Conservation (phyloP, 2,329 filamentous ascomycete species). For the Bipolaris bicolor region DNA sequence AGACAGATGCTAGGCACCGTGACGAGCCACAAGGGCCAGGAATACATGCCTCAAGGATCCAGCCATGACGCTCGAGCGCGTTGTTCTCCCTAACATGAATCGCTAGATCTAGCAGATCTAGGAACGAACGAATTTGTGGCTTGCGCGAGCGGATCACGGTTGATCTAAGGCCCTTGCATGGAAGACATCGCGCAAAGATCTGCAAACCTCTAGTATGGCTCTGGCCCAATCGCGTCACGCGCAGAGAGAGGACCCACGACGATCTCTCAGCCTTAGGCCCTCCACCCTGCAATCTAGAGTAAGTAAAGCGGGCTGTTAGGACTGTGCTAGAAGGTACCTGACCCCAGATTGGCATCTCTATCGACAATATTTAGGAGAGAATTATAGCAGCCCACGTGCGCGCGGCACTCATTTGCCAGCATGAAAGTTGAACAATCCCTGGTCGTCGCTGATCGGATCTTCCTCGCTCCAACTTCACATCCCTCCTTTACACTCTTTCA, state of each 20-base stretch:
- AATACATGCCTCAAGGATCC: neutral
- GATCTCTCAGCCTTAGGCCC: slow-evolving; percentile 3
- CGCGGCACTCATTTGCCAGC: slow-evolving; percentile 1
- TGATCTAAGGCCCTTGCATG: slow-evolving; percentile 5
- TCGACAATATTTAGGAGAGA: slow-evolving; percentile 1
- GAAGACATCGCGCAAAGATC: neutral
- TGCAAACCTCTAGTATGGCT: neutral
- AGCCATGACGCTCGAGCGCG: slow-evolving; percentile 1
- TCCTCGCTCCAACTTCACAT: slow-evolving; percentile 2
- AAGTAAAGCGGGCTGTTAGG: slow-evolving; percentile 6
- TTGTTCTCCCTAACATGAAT: slow-evolving; percentile 6
- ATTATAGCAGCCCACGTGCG: neutral
- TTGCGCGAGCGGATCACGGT: slow-evolving; percentile 6
- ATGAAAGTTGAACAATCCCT: slow-evolving; percentile 4
- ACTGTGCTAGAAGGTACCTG: slow-evolving; percentile 3
- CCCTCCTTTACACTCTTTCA: slow-evolving; percentile 6
- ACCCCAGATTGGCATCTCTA: slow-evolving; percentile 5
- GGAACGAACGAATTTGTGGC: slow-evolving; percentile 7
- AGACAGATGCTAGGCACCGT: neutral
- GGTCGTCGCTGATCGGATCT: neutral
- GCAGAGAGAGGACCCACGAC: neutral
- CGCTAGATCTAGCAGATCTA: slow-evolving; percentile 7
- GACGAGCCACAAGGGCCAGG: slow-evolving; percentile 1
- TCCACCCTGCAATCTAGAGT: slow-evolving; percentile 1
- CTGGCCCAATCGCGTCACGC: neutral